Base-by-base conservation (phyloP, 805 yeast genomes). In the Myxozyma neotropica region DNA sequence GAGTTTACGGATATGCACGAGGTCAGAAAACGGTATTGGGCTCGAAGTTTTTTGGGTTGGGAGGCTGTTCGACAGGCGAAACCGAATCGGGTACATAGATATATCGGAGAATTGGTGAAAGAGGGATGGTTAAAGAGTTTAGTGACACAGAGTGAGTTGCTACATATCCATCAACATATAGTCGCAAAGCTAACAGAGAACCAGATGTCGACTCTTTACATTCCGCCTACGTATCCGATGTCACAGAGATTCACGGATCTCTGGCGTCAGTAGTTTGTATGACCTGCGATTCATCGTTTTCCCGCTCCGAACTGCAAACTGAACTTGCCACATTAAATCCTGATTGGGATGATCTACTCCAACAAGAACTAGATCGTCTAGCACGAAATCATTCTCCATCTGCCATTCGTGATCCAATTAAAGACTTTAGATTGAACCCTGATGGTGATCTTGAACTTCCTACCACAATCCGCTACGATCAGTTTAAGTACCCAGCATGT, bases 1-100 rank as follows among this genome's bases (percentile, higher is more conserved):
- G 71, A 68, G 52, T 68, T 67, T 45, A 44, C 54, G 24, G 55
- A 39, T 24, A 44, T 36, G 5, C 70, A 68, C 26, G 52, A 50
- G 17, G 61, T 61, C 36, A 42, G 71, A 19, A 58, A 68, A 57
- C 61, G 71, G n/a, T 68, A 68, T 44, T 68, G 71, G 71, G 72
- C 71, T 15, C 56, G 71, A 6, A 55, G 68, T 23, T 68, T 67
- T 39, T 49, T 67, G 40, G 71, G 71, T 3, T 68, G 68, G 63
- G 53, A 52, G 38, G 56, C 61, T 4, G 57, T 64, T 19, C 53
- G 55, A 15, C 35, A 21, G 40, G 68, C 70, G 10, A 50, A 50
- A 33, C 70, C 70, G 36, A 68, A 65, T 24, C 46, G 60, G 12
- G 64, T 56, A 10, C 71, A 69, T 43, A 47, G 29, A 33, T 51